phyloP scores from a whole-genome alignment of 352 stramenopile genomes.

The Phytophthora pistaciae region DNA sequence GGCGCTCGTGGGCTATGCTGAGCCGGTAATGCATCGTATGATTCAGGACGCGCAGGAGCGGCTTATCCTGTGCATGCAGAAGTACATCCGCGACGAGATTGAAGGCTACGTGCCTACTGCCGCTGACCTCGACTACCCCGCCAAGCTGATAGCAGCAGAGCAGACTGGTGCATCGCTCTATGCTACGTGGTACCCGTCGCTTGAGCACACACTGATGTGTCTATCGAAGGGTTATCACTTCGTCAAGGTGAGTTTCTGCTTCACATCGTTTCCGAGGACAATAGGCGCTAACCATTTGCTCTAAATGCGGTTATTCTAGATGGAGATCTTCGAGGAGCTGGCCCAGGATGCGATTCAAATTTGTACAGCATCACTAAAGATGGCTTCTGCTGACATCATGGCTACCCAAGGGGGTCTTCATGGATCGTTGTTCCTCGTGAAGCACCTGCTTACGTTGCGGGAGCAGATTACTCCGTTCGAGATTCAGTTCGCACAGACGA shows the following conservation, averaged over 20 bases:
- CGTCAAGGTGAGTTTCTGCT: slow-evolving; percentile 60
- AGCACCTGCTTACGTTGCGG: slow-evolving; percentile 83
- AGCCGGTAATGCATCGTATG: slow-evolving; percentile 86
- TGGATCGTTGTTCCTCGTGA: slow-evolving; percentile 81
- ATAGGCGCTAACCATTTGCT: neutral
- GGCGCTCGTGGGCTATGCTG: slow-evolving; percentile 58
- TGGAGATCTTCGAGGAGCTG: slow-evolving; percentile 88
- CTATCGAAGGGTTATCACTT: slow-evolving; percentile 90
- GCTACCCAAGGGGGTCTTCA: slow-evolving; percentile 62
- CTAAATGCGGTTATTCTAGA: slow-evolving; percentile 36
- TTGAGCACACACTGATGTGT: slow-evolving; percentile 87
- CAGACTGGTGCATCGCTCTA: slow-evolving; percentile 58
- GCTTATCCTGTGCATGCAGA: slow-evolving; percentile 86
- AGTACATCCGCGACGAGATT: slow-evolving; percentile 87
- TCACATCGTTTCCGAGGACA: neutral
- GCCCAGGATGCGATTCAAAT: slow-evolving; percentile 87
- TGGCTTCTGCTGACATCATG: slow-evolving; percentile 73
- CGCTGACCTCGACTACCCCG: slow-evolving; percentile 76
- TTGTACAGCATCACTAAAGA: slow-evolving; percentile 80
- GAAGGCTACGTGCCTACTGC: slow-evolving; percentile 70
- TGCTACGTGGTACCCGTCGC: slow-evolving; percentile 84
- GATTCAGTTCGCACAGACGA: slow-evolving; percentile 79
- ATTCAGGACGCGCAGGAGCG: slow-evolving; percentile 87
- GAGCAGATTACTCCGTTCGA: slow-evolving; percentile 90
- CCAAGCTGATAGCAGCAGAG: slow-evolving; percentile 58